These are phyloP conservation scores for Neohortaea acidophila DNA, from an alignment of 495 filamentous ascomycete genomes.

Conservation along the genomic window DNA sequence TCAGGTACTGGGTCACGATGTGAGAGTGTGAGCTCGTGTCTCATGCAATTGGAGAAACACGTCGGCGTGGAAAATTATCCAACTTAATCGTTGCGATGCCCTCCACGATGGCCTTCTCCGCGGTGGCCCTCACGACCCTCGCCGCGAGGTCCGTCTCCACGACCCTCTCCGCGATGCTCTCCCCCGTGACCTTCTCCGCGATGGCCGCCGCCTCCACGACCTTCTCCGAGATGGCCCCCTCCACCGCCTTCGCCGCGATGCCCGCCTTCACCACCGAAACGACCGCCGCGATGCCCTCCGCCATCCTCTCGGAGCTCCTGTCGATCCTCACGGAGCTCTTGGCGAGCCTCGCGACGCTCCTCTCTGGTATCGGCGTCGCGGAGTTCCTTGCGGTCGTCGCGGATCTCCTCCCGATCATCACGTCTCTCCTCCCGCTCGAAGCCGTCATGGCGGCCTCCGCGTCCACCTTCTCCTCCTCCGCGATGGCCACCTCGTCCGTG, in stretches of 20 bases:
- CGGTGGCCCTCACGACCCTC: background rate
- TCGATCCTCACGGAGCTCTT: background rate
- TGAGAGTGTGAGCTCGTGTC: too few relatives aligned
- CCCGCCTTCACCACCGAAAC: background rate
- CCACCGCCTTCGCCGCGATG: too few relatives aligned
- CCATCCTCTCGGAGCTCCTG: background rate
- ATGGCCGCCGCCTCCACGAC: too few relatives aligned
- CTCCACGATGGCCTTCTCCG: background rate
- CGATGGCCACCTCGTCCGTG: slow-evolving; percentile 1
- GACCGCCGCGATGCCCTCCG: background rate
- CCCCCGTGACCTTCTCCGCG: background rate
- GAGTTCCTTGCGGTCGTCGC: background rate
- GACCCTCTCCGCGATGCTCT: background rate
- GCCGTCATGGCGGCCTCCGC: background rate
- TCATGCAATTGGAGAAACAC: too few relatives aligned
- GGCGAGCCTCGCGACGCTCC: background rate
- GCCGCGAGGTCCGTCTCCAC: background rate
- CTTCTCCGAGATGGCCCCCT: background rate
- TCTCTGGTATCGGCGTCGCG: background rate
- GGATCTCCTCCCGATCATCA: slow-evolving; percentile 1
- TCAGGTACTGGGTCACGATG: too few relatives aligned
- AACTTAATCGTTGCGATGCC: background rate
- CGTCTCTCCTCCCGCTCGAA: background rate
- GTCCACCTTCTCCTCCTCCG: background rate
- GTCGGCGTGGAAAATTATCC: too few relatives aligned